Conservation (phyloP, 140 eudicot genomes). For the Bidens hawaiensis region DNA sequence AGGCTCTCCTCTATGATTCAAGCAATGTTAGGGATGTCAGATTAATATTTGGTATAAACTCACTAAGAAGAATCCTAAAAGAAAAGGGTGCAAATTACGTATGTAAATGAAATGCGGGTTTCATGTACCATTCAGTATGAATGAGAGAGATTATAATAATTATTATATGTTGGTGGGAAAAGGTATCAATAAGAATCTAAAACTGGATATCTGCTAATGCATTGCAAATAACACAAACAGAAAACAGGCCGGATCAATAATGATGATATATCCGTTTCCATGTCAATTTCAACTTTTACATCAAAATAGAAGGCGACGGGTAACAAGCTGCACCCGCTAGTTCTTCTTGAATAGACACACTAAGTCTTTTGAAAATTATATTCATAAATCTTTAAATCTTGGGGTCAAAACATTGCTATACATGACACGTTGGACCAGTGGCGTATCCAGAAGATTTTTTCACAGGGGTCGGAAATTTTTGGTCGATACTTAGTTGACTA, state of each 20-base stretch:
- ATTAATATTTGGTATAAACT: background rate
- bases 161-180: background rate
- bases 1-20: background rate
- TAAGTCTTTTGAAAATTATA: no score
- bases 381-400: no score
- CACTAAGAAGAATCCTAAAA: constrained; percentile 1
- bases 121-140: constrained; percentile 21
- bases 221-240: background rate
- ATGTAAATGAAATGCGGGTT: constrained; percentile 11
- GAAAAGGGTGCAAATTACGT: constrained; percentile 11
- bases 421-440: no score
- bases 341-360: no score
- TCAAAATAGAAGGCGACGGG: no score
- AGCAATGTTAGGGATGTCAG: background rate
- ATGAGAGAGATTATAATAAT: constrained; percentile 5
- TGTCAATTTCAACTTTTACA: no score
- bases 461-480: no score
- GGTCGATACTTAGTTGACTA: no score
- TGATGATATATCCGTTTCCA: no score
- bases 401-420: no score
- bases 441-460: no score
- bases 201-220: background rate
- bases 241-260: background rate
- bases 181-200: background rate
- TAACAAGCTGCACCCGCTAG: no score